These are phyloP conservation scores for Boletus sp. DNA, from an alignment of 1,284 basidiomycete genomes.

Conservation along the genomic window DNA sequence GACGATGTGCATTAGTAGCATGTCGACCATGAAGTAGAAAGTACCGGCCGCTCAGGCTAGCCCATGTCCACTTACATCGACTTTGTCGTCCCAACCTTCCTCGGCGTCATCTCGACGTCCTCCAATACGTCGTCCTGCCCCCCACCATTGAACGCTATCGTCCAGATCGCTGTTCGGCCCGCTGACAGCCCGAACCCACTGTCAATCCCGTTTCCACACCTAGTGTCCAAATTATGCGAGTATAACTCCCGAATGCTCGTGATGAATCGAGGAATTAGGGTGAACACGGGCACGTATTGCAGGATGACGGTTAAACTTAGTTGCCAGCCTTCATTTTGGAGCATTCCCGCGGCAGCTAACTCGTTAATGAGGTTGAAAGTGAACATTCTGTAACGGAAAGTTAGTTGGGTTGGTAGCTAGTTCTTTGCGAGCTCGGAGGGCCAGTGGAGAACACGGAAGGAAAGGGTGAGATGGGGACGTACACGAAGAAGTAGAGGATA, in stretches of 20 bases:
- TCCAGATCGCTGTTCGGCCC: too few species aligned
- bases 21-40: too few species aligned
- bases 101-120: background rate
- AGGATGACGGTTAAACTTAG: background rate
- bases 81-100: background rate
- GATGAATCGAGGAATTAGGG: background rate
- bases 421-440: background rate
- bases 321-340: background rate
- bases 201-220: background rate
- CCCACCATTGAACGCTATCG: background rate
- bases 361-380: background rate
- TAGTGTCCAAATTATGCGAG: background rate
- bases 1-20: too few species aligned
- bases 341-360: background rate
- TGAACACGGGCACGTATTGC: background rate
- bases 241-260: conserved; percentile 10
- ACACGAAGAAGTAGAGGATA: background rate
- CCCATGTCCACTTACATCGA: too few species aligned
- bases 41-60: too few species aligned
- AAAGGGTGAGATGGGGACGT: too few species aligned
- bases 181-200: conserved; percentile 6
- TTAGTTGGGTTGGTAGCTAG: background rate
- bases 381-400: background rate
- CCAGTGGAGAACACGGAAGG: too few species aligned
- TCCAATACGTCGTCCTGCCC: background rate